Percentiles rank a stretch among this genome's conserved stretches.
Evolutionary conservation across 2,329 filamentous ascomycete species (phyloP).

Genomic region (Albifimbria verrucaria): DNA sequence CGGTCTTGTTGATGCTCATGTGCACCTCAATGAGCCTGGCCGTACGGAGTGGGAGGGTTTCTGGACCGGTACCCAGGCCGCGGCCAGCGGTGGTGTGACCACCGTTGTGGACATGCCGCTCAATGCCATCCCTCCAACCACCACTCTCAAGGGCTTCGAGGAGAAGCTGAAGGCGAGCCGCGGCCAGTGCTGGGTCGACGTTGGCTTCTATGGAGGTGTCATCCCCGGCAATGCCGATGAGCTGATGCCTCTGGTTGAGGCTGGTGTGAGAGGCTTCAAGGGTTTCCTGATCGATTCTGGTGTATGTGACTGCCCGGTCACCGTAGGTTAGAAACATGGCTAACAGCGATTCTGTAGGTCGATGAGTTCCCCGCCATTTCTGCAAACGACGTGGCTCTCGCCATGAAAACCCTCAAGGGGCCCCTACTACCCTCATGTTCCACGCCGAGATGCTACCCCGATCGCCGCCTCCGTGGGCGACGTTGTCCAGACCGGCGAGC

Average conservation of each 20-base stretch:
- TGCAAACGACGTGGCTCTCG: conserved; percentile 70
- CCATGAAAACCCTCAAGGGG: conserved; percentile 78
- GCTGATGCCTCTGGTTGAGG: conserved; percentile 74
- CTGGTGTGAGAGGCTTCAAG: conserved; percentile 92
- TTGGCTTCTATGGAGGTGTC: conserved; percentile 96
- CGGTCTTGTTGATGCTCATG: conserved; percentile 92
- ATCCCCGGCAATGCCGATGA: conserved; percentile 84
- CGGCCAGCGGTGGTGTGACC: conserved; percentile 92
- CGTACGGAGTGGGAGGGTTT: conserved; percentile 99
- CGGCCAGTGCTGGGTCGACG: conserved; percentile 95
- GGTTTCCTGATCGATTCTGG: conserved; percentile 96
- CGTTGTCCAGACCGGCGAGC: conserved; percentile 64
- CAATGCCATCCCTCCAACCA: conserved; percentile 95
- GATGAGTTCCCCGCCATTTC: conserved; percentile 96
- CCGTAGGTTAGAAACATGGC: conserved; percentile 2
- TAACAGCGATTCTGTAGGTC: conserved; percentile 51
- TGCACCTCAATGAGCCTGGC: conserved; percentile 95
- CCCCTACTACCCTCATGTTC: conserved; percentile 94
- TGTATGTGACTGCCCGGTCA: conserved; percentile 50
- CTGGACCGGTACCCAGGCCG: conserved; percentile 88
- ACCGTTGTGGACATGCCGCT: conserved; percentile 97
- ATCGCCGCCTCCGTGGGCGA: conserved; percentile 77
- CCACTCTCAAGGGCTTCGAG: conserved; percentile 75
- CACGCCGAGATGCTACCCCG: conserved; percentile 97
- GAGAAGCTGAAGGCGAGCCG: conserved; percentile 82